phyloP scores from a whole-genome alignment of 139 green algal species.

The Closterium sp. region DNA sequence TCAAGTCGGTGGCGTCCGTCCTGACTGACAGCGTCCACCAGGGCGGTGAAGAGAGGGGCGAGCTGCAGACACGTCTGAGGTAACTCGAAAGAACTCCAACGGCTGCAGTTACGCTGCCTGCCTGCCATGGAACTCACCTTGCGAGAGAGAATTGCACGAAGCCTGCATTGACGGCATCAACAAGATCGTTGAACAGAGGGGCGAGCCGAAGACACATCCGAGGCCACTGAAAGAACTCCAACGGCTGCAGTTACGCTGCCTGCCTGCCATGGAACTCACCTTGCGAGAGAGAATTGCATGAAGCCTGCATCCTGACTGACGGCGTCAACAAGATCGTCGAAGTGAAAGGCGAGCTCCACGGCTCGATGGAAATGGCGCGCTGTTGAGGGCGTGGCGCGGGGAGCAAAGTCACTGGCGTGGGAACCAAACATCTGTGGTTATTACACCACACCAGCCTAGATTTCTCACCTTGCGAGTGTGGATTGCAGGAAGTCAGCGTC shows the following conservation, averaged over 20 bases:
- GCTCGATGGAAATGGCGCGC: slow-evolving; percentile 55
- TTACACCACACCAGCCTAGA: too few relatives aligned
- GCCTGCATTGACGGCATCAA: slow-evolving; percentile 76
- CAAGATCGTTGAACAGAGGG: slow-evolving; percentile 78
- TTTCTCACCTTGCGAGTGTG: slow-evolving; percentile 64
- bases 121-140: slow-evolving; percentile 30
- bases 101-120: too few relatives aligned
- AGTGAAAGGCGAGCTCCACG: slow-evolving; percentile 62
- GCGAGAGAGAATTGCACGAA: slow-evolving; percentile 75
- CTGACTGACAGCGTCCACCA: slow-evolving; percentile 75
- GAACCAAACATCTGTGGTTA: slow-evolving; percentile 6
- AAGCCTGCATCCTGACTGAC: slow-evolving; percentile 77
- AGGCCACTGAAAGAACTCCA: too few relatives aligned
- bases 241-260: too few relatives aligned
- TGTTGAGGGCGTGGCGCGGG: slow-evolving; percentile 84
- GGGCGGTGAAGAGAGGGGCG: slow-evolving; percentile 75
- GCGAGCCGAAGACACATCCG: too few relatives aligned
- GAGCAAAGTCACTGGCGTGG: slow-evolving; percentile 78
- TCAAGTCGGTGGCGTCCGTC: too few relatives aligned
- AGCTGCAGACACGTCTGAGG: too few relatives aligned
- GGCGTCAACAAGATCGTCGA: slow-evolving; percentile 81
- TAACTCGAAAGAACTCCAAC: too few relatives aligned
- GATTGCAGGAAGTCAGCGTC: slow-evolving; percentile 76
- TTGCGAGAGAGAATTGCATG: slow-evolving; percentile 65
- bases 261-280: slow-evolving; percentile 23